These are phyloP conservation scores for Gloeophyllum trabeum DNA, from an alignment of 768 basidiomycete genomes.

Conservation along the genomic window DNA sequence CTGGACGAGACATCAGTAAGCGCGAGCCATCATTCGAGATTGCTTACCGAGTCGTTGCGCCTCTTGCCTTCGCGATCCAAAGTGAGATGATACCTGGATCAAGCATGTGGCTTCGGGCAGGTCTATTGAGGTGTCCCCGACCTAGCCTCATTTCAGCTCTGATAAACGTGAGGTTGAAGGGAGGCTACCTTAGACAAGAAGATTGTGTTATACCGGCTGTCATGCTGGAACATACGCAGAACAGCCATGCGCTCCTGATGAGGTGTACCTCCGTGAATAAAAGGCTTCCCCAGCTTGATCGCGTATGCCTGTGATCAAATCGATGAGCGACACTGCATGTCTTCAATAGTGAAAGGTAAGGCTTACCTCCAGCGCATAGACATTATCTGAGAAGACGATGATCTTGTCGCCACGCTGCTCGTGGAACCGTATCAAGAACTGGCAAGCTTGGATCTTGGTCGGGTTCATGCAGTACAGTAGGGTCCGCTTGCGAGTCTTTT, in stretches of 20 bases:
- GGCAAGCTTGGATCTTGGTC: constrained; percentile 97
- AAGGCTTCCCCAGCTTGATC: constrained; percentile 84
- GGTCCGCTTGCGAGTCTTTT: constrained; percentile 89
- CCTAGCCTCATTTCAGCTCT: constrained; percentile 28
- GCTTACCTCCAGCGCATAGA: constrained; percentile 86
- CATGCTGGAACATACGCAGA: constrained; percentile 90
- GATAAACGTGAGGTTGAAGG: constrained; percentile 1
- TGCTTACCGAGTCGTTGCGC: constrained; percentile 86
- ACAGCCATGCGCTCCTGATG: constrained; percentile 95
- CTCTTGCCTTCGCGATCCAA: constrained; percentile 95
- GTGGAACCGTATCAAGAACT: constrained; percentile 97
- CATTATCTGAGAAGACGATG: constrained; percentile 98
- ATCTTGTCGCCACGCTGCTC: constrained; percentile 98
- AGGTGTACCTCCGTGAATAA: constrained; percentile 92
- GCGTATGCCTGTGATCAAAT: constrained; percentile 63
- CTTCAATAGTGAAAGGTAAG: not conserved
- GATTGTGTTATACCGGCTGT: constrained; percentile 93
- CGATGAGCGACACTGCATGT: not conserved
- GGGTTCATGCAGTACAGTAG: constrained; percentile 99
- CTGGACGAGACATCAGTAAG: constrained; percentile 24
- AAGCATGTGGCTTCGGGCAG: constrained; percentile 97
- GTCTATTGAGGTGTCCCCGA: constrained; percentile 98
- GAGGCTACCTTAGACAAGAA: constrained; percentile 91
- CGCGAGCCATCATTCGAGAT: not conserved
- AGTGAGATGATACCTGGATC: constrained; percentile 98